Evolutionary conservation across 164 flowering plant genomes (phyloP).

Genomic region (Annona squamosa): DNA sequence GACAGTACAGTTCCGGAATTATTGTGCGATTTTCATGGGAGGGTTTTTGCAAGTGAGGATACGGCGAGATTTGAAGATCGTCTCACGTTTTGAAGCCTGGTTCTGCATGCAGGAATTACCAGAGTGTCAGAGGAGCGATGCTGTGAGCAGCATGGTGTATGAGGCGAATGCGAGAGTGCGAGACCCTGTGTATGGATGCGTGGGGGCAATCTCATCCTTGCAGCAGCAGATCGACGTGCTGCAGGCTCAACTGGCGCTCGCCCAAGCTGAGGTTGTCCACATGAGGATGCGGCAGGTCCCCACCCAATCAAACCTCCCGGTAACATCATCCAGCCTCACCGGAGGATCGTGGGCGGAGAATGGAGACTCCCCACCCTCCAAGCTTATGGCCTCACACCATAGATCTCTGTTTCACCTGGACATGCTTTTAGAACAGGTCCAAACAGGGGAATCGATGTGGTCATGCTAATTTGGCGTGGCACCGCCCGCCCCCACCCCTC

Average conservation of each 20-base stretch:
- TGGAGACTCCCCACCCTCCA: conserved; percentile 22
- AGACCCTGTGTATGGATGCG: conserved; percentile 82
- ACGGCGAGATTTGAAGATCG: no score
- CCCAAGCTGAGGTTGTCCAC: conserved; percentile 75
- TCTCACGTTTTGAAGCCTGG: background rate
- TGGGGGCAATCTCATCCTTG: conserved; percentile 68
- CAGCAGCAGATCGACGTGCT: conserved; percentile 62
- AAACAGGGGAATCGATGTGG: conserved; percentile 55
- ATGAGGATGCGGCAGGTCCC: conserved; percentile 43
- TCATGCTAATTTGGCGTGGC: conserved; percentile 29
- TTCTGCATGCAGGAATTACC: conserved; percentile 48
- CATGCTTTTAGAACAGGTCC: conserved; percentile 37
- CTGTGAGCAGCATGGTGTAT: conserved; percentile 82
- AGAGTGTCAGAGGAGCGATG: conserved; percentile 59
- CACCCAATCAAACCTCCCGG: conserved; percentile 6
- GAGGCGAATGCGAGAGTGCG: conserved; percentile 81
- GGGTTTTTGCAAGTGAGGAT: no score
- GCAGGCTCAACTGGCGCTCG: conserved; percentile 60
- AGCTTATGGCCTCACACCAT: conserved; percentile 17
- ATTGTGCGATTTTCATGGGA: no score
- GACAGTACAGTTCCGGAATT: no score
- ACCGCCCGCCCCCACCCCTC: background rate
- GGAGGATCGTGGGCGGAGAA: background rate
- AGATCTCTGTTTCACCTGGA: conserved; percentile 36
- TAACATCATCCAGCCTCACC: conserved; percentile 1